Base-by-base conservation (phyloP, 2,329 filamentous ascomycete species). In the Alternaria tenuissima region DNA sequence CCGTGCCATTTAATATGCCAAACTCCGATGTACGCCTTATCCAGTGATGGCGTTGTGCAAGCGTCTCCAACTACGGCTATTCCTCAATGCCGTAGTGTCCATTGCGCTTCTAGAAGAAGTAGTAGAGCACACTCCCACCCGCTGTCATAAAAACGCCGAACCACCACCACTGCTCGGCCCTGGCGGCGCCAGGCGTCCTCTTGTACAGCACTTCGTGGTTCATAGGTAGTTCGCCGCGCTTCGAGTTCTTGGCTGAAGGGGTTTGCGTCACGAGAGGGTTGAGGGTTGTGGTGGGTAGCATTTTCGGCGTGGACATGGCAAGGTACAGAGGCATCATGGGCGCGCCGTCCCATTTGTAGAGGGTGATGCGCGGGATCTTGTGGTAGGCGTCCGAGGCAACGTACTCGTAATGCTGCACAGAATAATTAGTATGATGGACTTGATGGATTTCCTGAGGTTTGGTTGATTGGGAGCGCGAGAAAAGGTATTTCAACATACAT, bases 321-420 rank as follows among this genome's bases (percentile, higher is more conserved):
- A 90, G 82, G 76, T 89, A 92, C 82, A 92, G 83, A 11, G 89
- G 89, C 66, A 89, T 85, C 78, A 91, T 80, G 11, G 88, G 88
- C 1, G 86, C 78, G 59, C 89, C 89, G 72, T 91, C 87, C 68
- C 84, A 87, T 68, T 84, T 76, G 76, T 82, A 89, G 46, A 92
- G 83, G 65, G 91, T 87, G 24, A 92, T 84, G 55, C 89, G 86
- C 43, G 81, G 82, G 59, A 88, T 82, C 53, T 86, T 84, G 75
- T 88, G 85, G 76, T 89, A 91, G 18, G 80, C 77, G 72, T 92
- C 89, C 7, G 78, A 81, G 38, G 82, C 78, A 58, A 82, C 78
- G 34, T 60, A 60, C 69, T 79, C 70, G 73, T 83, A 84, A 59
- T 73, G 68, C 82, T 84, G n/a, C 49, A 2, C 14, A 34, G 14